These are phyloP conservation scores for Balakata baccata DNA, from an alignment of 345 rosid genomes.

Conservation along the genomic window DNA sequence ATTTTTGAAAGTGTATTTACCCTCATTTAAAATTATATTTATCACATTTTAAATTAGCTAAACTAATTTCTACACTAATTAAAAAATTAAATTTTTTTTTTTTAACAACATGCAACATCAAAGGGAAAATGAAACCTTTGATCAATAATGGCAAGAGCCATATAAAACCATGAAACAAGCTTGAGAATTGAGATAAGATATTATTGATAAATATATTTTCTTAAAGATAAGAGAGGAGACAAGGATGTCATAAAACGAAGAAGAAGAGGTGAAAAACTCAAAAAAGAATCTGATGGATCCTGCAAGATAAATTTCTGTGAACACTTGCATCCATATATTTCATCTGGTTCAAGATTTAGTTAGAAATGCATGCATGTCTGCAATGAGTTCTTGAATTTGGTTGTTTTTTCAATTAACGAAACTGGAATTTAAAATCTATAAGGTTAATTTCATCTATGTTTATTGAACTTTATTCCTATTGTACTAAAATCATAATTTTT, in stretches of 20 bases:
- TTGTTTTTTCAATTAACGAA: too few species aligned
- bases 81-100: too few species aligned
- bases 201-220: neutral
- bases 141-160: neutral
- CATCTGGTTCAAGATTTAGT: neutral
- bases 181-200: neutral
- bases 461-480: too few species aligned
- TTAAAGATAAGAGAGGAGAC: neutral
- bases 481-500: too few species aligned
- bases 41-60: too few species aligned
- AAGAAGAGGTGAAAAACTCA: slow-evolving; percentile 79
- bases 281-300: slow-evolving; percentile 91
- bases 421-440: too few species aligned
- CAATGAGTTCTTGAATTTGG: too few species aligned
- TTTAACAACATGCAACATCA: neutral
- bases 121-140: neutral
- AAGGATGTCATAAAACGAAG: slow-evolving; percentile 41
- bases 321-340: neutral
- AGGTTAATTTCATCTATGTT: too few species aligned
- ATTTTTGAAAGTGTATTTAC: too few species aligned
- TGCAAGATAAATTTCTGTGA: slow-evolving; percentile 50
- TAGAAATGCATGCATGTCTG: neutral
- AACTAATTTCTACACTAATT: too few species aligned
- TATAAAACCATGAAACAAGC: neutral
- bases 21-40: too few species aligned